Base-by-base conservation (phyloP, 768 basidiomycete species). In the Hypholoma fasciculare region DNA sequence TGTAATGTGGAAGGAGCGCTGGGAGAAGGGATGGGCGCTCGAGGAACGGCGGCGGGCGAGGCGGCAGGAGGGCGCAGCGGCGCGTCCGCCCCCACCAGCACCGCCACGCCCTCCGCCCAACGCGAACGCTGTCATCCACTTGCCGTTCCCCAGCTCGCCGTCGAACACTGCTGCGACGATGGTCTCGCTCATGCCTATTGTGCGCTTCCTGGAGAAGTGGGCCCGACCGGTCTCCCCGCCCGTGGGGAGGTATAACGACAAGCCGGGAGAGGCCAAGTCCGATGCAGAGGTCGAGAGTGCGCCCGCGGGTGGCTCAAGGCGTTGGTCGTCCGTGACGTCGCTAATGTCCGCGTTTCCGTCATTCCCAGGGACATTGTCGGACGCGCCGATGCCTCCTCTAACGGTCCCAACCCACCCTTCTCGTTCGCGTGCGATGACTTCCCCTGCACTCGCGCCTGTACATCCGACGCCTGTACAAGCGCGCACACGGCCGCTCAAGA, bases 61-160 rank as follows among this genome's bases (percentile, higher is more conserved):
- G 3, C 13, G 27, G 43, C 54, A 48, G n/a, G 54, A 54, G 19
- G 44, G 27, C 16, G 27, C 23, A 16, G 20, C 12, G 3, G 23
- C 16, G 5, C 23, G 34, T 19, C 37, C 43, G 11, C 78, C 78
- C 56, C 68, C 83, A n/a, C 82, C 79, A 2, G 63, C 70, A 5
- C 72, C 71, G 8, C 80, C 78, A 1, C 80, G 88, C 13, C 89
- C 90, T 4, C 84, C 90, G 16, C 88, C 89, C 0, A 83, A 89
- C 62, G 87, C 89, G 9, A 85, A 81, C 49, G 80, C 87, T 1
- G 82, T 92, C 40, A 79, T 92, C 6, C 91, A 91, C 66, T 74
- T 90, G 7, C 86, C 88, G 16, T 90, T 90, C 75, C 89, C 91
- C 3, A 86, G 83, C 61, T 86, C 85, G 4, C 88, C 86, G 16